Base-by-base conservation (phyloP, 2,329 filamentous ascomycete species). In the Penicillium sp. region DNA sequence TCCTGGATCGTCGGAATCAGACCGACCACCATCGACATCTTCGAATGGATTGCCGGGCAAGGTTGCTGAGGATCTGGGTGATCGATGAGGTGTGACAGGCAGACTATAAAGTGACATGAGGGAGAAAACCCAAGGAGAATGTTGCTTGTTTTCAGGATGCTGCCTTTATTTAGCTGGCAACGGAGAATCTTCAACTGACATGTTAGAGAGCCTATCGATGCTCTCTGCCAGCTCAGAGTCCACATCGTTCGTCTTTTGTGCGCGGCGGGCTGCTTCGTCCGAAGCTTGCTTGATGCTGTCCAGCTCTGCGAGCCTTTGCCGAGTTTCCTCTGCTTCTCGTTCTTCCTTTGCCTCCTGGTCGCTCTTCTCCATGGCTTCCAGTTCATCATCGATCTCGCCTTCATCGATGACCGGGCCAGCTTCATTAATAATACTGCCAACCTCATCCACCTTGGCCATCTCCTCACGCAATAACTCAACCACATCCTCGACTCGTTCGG, bases 311-410 rank as follows among this genome's bases (percentile, higher is more conserved):
- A 89, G 73, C 59, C 73, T 77, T 57, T 68, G 73, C 59, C 75
- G 72, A 48, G 79, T 81, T 64, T 79, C 77, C 52, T 75, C 71
- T 54, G 82, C 82, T 41, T 81, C 78, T 58, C 82, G 74, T 62
- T 80, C 74, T 60, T 80, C 77, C 53, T 67, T 72, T 48, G 77
- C 79, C 66, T 80, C 71, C 58, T 67, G 71, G 56, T 85, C 81
- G 68, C 84, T 82, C 68, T 79, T 78, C 75, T 93, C 87, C 77
- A 99, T 78, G 3, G 82, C 87, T 63, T 90, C 89, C 47, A 98
- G 82, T 77, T 97, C 93, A 58, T 93, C 90, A 64, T 97, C 92
- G 54, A 98, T 85, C 72, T 96, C 93, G 21, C 70, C 82, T 69
- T 96, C 93, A 71, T 96, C 91, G 31, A 96, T 80, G 61, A 70